Percentiles rank a stretch among this genome's conserved stretches.
Evolutionary conservation across 768 basidiomycete species (phyloP).

Genomic region (Paxillus involutus): DNA sequence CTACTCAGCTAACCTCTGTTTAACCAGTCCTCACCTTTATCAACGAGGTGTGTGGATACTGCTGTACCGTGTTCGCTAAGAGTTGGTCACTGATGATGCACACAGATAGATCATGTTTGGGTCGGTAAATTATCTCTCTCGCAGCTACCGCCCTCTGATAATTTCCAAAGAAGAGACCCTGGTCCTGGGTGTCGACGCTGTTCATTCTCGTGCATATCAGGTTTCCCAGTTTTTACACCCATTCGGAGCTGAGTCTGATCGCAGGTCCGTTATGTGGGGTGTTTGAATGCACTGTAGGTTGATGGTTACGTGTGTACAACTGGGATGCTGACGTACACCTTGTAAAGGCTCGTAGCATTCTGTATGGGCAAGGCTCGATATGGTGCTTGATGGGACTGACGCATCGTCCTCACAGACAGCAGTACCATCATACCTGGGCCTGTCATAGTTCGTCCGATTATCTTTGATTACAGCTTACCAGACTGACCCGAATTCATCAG

Average conservation of each 20-base stretch:
- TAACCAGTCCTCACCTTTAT: slow-evolving; percentile 7
- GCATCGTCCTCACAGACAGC: not conserved
- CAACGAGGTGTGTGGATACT: slow-evolving; percentile 1
- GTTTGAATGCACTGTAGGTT: not conserved
- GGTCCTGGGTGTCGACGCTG: slow-evolving; percentile 6
- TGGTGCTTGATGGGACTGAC: not conserved
- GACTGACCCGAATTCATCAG: not conserved
- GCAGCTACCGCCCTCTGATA: not conserved
- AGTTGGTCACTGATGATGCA: not conserved
- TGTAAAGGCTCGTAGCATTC: not conserved
- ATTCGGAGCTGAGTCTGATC: not conserved
- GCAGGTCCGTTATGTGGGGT: slow-evolving; percentile 10
- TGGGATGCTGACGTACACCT: not conserved
- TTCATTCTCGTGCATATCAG: slow-evolving; percentile 2
- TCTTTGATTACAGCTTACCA: not conserved
- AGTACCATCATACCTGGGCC: slow-evolving; percentile 4
- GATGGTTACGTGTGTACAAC: not conserved
- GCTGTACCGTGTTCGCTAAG: not conserved
- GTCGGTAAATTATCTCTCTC: not conserved
- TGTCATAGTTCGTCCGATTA: not conserved
- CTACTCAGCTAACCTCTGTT: not conserved
- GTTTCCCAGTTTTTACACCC: too few relatives aligned
- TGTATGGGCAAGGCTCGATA: not conserved
- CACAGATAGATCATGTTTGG: slow-evolving; percentile 10
- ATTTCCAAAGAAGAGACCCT: not conserved